A percentile compares a stretch with the other conserved stretches of the same genome.
Evolutionary conservation across 108 stramenopile species (phyloP).

Genomic region (Nitzschia inconspicua): DNA sequence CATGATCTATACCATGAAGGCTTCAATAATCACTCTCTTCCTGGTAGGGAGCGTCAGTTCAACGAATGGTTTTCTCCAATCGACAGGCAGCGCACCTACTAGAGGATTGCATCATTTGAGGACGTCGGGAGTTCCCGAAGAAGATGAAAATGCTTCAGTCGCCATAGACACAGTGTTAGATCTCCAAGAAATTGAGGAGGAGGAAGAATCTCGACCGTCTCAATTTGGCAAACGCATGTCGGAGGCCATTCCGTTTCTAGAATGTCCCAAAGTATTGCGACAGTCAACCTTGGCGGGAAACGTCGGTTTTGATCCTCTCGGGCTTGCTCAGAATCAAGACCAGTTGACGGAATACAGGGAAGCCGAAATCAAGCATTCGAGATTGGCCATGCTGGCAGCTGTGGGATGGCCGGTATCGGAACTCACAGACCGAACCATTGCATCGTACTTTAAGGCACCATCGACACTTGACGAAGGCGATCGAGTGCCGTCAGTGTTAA

Average conservation of each 20-base stretch:
- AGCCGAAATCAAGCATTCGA: constrained; percentile 86
- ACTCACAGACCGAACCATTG: constrained; percentile 63
- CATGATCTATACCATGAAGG: too few relatives aligned
- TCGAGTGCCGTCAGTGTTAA: constrained; percentile 68
- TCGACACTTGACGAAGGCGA: constrained; percentile 53
- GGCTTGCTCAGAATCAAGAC: constrained; percentile 51
- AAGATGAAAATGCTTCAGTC: too few relatives aligned
- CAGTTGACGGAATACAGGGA: constrained; percentile 61
- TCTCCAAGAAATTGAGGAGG: background rate
- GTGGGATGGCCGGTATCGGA: constrained; percentile 83
- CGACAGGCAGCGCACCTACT: too few relatives aligned
- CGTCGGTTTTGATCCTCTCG: constrained; percentile 88
- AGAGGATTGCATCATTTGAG: too few relatives aligned
- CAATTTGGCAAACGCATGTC: constrained; percentile 34
- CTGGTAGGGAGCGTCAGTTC: too few relatives aligned
- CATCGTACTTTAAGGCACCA: constrained; percentile 40
- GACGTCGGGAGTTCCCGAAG: too few relatives aligned
- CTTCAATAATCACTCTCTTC: too few relatives aligned
- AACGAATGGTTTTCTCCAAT: too few relatives aligned
- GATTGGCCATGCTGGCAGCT: constrained; percentile 85
- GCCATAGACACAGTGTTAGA: too few relatives aligned
- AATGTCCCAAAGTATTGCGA: constrained; percentile 39
- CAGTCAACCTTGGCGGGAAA: constrained; percentile 66
- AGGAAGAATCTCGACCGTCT: constrained; percentile 4
- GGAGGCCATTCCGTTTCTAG: constrained; percentile 65